Evolutionary conservation across 495 filamentous ascomycete genomes (phyloP), one percentile per base, ranked within the genome.

Genomic region (Thermothielavioides terrestris): DNA sequence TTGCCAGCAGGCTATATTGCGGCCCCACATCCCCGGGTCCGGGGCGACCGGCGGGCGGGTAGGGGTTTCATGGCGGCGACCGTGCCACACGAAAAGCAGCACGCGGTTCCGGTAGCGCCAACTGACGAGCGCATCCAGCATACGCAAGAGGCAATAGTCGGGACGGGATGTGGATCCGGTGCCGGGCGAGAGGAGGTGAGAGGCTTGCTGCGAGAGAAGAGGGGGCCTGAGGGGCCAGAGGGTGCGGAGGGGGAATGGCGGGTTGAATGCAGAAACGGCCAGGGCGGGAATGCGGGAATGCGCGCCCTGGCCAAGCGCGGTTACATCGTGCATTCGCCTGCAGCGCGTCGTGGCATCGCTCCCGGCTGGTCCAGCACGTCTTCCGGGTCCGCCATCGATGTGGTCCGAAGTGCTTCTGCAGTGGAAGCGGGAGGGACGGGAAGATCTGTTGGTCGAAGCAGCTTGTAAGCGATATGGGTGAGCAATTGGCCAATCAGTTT

Each of bases 1-100:
- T 39, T 41, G 32, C 20, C 38, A 40, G 51, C 46, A 55, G 53
- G 52, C 52, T 59, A 59, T 55, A 59, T 55, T 59, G 40, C 26
- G 35, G 23, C 46, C 18, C 46, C 48, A 36, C 39, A 39, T 14
- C 35, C 18, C 10, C 12, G 22, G 18, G 12, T 28, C 37, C 1
- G 46, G 37, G 15, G 2, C 2, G 15, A 15, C 20, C 8, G 20
- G 11, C 12, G 25, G 17, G 15, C 6, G 15, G 22, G 8, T 10
- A 10, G 30, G 42, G 1, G 23, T 6, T 14, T 12, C 12, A 46
- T 36, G 30, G 42, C 18, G 10, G 28, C 7, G 28, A 4, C 15
- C 18, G 18, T 2, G 17, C 26, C n/a, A 20, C 23, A 0, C 14
- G 12, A n/a, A n/a, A n/a, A n/a, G n/a, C 11, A 1, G 23, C 40